Percentiles rank a stretch among this genome's conserved stretches.
Evolutionary conservation across 179 eudicot genomes (phyloP).

Genomic region (Sideroxylon spinosum): DNA sequence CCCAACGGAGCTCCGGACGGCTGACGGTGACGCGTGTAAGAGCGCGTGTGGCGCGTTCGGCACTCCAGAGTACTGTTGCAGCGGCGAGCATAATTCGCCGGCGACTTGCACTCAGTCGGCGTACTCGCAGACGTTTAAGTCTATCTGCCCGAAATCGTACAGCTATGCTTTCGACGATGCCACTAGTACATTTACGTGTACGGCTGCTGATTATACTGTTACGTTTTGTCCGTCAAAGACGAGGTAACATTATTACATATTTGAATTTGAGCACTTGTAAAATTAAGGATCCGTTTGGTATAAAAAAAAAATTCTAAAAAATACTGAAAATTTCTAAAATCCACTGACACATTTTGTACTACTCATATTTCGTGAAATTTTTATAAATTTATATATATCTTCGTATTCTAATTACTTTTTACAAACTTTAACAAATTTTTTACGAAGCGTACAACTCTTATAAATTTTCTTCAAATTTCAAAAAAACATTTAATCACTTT

Average conservation of each 20-base stretch:
- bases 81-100: slow-evolving; percentile 47
- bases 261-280: background rate
- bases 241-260: slow-evolving; percentile 28
- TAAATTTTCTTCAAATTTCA: too few species aligned
- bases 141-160: slow-evolving; percentile 69
- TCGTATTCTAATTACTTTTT: too few species aligned
- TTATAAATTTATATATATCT: too few species aligned
- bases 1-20: slow-evolving; percentile 48
- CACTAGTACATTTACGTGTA: slow-evolving; percentile 72
- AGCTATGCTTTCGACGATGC: slow-evolving; percentile 77
- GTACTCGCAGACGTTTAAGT: slow-evolving; percentile 60
- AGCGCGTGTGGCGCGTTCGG: slow-evolving; percentile 82
- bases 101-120: slow-evolving; percentile 46
- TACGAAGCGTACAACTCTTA: too few species aligned
- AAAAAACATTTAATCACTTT: too few species aligned
- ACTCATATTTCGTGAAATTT: too few species aligned
- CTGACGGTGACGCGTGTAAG: slow-evolving; percentile 51
- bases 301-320: too few species aligned
- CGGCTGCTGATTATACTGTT: slow-evolving; percentile 53
- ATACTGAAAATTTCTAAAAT: too few species aligned
- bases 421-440: too few species aligned
- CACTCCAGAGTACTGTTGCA: slow-evolving; percentile 62
- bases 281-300: too few species aligned
- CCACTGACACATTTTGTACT: too few species aligned
- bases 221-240: slow-evolving; percentile 57